Conservation (phyloP, 2,329 filamentous ascomycete genomes). For the Colletotrichum endophyticum region DNA sequence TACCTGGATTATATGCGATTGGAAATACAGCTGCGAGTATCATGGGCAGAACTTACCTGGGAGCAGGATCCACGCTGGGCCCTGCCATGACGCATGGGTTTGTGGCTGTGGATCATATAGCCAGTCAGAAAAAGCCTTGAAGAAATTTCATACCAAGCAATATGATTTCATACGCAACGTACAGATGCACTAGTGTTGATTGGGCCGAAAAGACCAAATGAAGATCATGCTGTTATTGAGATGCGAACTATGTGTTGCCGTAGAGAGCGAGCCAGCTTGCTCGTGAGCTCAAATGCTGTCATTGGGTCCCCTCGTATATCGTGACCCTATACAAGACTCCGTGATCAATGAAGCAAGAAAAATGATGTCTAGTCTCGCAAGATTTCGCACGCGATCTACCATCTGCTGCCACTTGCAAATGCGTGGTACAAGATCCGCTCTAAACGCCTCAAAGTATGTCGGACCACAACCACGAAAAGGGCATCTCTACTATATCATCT, state of each 20-base stretch:
- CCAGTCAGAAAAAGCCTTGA: background rate
- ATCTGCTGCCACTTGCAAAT: background rate
- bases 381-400: background rate
- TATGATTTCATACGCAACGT: background rate
- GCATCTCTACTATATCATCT: background rate
- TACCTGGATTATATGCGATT: conserved; percentile 36
- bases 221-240: background rate
- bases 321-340: background rate
- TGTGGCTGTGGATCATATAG: conserved; percentile 22
- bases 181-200: background rate
- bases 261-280: background rate
- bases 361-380: background rate
- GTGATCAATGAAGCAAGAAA: background rate
- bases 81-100: conserved; percentile 40
- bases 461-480: background rate
- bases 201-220: background rate
- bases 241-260: background rate
- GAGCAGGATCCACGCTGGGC: conserved; percentile 38
- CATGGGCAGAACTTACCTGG: conserved; percentile 37
- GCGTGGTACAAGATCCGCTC: background rate
- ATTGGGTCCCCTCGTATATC: background rate
- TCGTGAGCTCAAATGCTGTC: background rate
- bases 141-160: background rate
- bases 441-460: background rate
- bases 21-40: conserved; percentile 37